Base-by-base conservation (phyloP, 1,139 yeast species). In the Geotrichum bryndzae region DNA sequence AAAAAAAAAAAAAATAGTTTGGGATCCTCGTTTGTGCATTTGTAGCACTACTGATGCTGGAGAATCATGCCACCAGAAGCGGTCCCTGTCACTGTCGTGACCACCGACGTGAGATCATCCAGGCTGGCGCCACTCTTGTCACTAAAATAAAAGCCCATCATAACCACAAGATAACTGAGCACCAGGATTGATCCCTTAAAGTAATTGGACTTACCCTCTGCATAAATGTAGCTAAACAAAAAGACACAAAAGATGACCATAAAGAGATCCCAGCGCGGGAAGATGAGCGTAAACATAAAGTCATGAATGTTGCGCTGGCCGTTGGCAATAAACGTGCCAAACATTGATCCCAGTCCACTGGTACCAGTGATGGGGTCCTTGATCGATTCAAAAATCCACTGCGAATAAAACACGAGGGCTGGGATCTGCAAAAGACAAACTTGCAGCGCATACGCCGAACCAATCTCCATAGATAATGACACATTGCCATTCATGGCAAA, bases 401-500 rank as follows among this genome's bases (percentile, higher is more conserved):
- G 82, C 1, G 97, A 88, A 70, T 84, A 91, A 23, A 92, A 74
- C 3, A 92, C 96, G 70, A 94, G 81, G 6, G 96, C 86, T 0
- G 99, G 99, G 56, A 94, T 90, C 73, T 94, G 99, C 66, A 94
- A 80, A 61, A 94, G 79, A 67, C 96, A 95, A 15, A 94, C 99
- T 74, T 94, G 99, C 65, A 94, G 79, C 0, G 97, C 99, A 73
- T 94, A 94, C 0, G 99, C 99, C 67, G 96, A 87, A 66, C 99
- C 99, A 73, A 94, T 94, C 73, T 94, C 99, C 97, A 94, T 90
- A 48, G 76, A 71, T 57, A 94, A 79, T 0, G 99, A 97, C 62
- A 95, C 96, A 68, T 94, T 94, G 2, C 99, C 99, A 67, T 95
- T 85, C 69, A 90, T 84, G 0, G 99, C 99, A 78, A 94, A 94